These are phyloP conservation scores for Antonospora locustae DNA, from an alignment of 371 early-diverging fungal species.

Conservation along the genomic window DNA sequence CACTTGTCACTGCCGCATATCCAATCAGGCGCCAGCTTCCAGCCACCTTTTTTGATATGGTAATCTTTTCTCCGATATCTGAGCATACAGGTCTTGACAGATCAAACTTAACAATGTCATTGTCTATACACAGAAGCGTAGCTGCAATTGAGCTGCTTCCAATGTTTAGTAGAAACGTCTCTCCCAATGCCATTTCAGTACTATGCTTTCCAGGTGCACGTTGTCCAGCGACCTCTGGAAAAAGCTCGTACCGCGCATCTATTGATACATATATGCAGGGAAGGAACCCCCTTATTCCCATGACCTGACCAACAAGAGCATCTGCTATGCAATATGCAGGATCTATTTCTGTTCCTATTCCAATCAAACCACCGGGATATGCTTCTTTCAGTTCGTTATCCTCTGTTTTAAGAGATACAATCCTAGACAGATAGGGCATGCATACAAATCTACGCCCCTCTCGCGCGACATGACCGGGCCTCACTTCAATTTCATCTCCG, in stretches of 20 bases:
- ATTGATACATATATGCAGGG: conserved; percentile 85
- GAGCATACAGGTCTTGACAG: conserved; percentile 88
- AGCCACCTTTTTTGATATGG: conserved; percentile 85
- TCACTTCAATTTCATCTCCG: conserved; percentile 91
- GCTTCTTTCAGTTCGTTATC: conserved; percentile 80
- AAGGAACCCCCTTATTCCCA: conserved; percentile 81
- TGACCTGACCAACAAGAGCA: conserved; percentile 91
- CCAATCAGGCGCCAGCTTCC: conserved; percentile 72
- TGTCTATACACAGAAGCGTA: conserved; percentile 71
- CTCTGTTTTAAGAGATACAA: conserved; percentile 81
- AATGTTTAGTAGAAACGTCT: conserved; percentile 89
- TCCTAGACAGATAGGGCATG: conserved; percentile 76
- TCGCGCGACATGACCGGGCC: conserved; percentile 90
- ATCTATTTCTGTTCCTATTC: conserved; percentile 95
- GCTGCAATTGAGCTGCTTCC: conserved; percentile 95
- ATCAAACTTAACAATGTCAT: conserved; percentile 71
- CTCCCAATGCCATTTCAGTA: conserved; percentile 70
- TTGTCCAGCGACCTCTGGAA: conserved; percentile 79
- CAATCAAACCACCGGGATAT: conserved; percentile 97
- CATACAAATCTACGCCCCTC: conserved; percentile 70
- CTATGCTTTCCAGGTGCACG: conserved; percentile 60
- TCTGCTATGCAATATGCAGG: conserved; percentile 94
- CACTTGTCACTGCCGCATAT: conserved; percentile 38
- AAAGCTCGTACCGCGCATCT: conserved; percentile 83
- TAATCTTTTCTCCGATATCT: conserved; percentile 88